Evolutionary conservation across 2,329 filamentous ascomycete species (phyloP).

Genomic region (Meredithiella fracta): DNA sequence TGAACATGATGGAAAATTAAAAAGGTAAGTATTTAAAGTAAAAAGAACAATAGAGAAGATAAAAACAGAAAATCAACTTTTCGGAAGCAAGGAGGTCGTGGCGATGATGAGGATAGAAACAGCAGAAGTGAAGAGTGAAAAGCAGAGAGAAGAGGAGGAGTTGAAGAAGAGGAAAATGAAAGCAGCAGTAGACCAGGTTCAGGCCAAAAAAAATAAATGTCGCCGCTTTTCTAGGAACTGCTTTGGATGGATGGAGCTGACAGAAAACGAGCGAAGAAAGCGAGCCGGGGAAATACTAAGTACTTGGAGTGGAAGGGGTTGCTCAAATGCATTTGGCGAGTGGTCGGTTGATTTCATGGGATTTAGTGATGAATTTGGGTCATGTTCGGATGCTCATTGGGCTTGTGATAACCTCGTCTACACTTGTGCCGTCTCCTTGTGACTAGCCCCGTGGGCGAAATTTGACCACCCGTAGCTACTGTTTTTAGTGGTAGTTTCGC

Average conservation of each 20-base stretch:
- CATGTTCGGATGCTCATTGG: too few relatives aligned
- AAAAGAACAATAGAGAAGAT: slow-evolving; percentile 5
- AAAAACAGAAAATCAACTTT: slow-evolving; percentile 2
- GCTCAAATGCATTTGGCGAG: not conserved
- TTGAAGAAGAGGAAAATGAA: slow-evolving; percentile 8
- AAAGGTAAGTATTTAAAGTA: slow-evolving; percentile 3
- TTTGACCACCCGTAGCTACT: too few relatives aligned
- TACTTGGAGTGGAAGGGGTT: not conserved
- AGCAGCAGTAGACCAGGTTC: not conserved
- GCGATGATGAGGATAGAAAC: slow-evolving; percentile 2
- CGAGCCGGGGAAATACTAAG: not conserved
- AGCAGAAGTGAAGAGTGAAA: slow-evolving; percentile 8
- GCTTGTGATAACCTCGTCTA: too few relatives aligned
- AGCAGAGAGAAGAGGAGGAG: slow-evolving; percentile 2
- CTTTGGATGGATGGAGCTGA: not conserved
- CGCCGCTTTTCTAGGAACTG: not conserved
- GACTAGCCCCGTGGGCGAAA: too few relatives aligned
- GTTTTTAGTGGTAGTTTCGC: too few relatives aligned
- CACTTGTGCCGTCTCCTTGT: too few relatives aligned
- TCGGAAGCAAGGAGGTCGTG: not conserved
- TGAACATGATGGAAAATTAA: slow-evolving; percentile 49
- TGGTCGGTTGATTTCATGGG: not conserved
- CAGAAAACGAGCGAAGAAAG: not conserved
- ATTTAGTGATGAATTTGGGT: not conserved
- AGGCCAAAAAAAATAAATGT: slow-evolving; percentile 1